Conservation (phyloP, 2,329 filamentous ascomycete species). For the Camillea tinctor region DNA sequence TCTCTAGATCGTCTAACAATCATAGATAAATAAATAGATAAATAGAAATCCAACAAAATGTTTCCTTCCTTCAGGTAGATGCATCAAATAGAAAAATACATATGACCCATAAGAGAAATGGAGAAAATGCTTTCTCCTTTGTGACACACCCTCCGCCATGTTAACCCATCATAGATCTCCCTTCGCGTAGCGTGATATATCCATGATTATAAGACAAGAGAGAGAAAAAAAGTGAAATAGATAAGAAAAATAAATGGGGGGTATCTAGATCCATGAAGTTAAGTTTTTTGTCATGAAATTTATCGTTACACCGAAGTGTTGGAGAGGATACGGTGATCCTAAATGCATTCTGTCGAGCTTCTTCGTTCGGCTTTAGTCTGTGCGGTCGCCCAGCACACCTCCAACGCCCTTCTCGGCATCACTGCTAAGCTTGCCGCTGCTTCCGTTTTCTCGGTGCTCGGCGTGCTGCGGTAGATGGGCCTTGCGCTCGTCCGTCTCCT, state of each 20-base stretch:
- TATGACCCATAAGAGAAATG: too few species aligned
- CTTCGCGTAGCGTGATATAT: not conserved
- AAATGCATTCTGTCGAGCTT: not conserved
- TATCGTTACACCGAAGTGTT: not conserved
- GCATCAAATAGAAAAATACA: too few species aligned
- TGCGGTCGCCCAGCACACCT: constrained; percentile 1
- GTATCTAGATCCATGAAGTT: not conserved
- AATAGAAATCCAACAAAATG: too few species aligned
- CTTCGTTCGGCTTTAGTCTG: not conserved
- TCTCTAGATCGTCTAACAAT: too few species aligned
- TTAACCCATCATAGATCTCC: too few species aligned
- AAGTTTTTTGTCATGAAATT: not conserved
- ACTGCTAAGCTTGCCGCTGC: constrained; percentile 9
- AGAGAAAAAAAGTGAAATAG: not conserved
- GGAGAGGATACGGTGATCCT: not conserved
- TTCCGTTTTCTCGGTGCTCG: constrained; percentile 15
- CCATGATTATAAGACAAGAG: not conserved
- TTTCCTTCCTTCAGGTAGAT: too few species aligned
- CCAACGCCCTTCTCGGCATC: constrained; percentile 21
- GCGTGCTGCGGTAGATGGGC: constrained; percentile 15
- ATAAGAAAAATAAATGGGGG: not conserved
- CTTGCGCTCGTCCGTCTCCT: constrained; percentile 41
- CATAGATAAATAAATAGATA: too few species aligned
- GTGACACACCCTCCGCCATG: too few species aligned
- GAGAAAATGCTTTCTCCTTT: too few species aligned